Conservation (phyloP, 768 basidiomycete genomes). For the Kockovaella imperatae region DNA sequence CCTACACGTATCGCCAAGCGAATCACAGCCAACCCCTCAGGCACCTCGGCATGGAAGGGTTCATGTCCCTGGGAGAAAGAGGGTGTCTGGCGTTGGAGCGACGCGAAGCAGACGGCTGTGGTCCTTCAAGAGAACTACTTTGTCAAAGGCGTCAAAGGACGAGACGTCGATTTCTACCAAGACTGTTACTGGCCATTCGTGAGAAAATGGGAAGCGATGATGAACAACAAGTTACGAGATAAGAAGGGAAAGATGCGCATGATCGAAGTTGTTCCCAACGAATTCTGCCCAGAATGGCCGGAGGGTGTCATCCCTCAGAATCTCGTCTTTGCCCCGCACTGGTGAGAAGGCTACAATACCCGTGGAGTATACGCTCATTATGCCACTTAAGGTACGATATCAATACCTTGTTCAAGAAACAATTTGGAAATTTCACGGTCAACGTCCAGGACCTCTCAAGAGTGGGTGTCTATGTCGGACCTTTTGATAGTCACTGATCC, state of each 20-base stretch:
- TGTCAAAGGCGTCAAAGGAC: conserved; percentile 58
- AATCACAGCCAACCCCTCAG: conserved; percentile 56
- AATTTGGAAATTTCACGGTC: conserved; percentile 73
- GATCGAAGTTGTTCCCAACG: conserved; percentile 82
- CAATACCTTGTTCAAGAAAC: conserved; percentile 74
- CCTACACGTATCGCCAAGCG: conserved; percentile 63
- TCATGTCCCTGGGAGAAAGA: conserved; percentile 84
- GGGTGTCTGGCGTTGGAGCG: conserved; percentile 87
- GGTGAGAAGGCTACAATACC: conserved; percentile 47
- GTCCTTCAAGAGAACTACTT: conserved; percentile 83
- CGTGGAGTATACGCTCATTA: neutral
- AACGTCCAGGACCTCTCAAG: conserved; percentile 88
- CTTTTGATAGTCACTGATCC: neutral
- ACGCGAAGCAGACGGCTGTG: conserved; percentile 57
- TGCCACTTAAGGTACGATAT: conserved; percentile 70
- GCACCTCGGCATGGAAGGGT: conserved; percentile 58
- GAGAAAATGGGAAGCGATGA: conserved; percentile 28
- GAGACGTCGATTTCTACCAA: conserved; percentile 36
- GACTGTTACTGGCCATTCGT: conserved; percentile 45
- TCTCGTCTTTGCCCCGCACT: conserved; percentile 68
- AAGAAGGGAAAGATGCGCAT: conserved; percentile 20
- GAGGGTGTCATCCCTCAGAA: conserved; percentile 55
- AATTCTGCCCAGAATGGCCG: conserved; percentile 78
- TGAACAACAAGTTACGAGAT: conserved; percentile 8
- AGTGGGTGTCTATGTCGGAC: too few relatives aligned